Percentiles rank a stretch among this genome's conserved stretches.
phyloP scores from a whole-genome alignment of 2,329 filamentous ascomycete species.

The Orbilia javanica region DNA sequence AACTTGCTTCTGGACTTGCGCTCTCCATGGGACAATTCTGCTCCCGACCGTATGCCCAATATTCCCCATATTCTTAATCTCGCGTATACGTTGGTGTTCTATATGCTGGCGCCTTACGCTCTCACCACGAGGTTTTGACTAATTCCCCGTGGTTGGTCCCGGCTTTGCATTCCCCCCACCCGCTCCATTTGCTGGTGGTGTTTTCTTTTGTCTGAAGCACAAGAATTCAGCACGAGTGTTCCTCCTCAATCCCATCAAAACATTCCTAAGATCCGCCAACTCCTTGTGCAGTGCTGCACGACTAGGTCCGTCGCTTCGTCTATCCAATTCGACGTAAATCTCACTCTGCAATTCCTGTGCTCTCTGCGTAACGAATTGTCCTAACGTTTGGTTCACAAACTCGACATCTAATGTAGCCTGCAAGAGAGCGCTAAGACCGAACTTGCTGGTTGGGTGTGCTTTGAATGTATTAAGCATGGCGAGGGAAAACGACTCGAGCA shows the following conservation, averaged over 20 bases:
- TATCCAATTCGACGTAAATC: constrained; percentile 92
- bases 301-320: constrained; percentile 87
- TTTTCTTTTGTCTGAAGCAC: constrained; percentile 62
- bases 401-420: constrained; percentile 98
- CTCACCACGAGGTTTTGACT: constrained; percentile 21
- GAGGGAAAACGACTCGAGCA: constrained; percentile 83
- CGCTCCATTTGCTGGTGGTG: background rate
- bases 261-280: constrained; percentile 86
- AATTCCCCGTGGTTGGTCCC: constrained; percentile 23
- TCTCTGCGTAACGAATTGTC: constrained; percentile 86
- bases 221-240: constrained; percentile 83
- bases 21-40: background rate
- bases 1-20: background rate
- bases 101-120: constrained; percentile 2
- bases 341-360: constrained; percentile 85
- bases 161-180: background rate
- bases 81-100: background rate
- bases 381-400: constrained; percentile 93
- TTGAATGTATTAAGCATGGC: constrained; percentile 86
- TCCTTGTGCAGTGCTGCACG: constrained; percentile 84
- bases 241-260: constrained; percentile 86
- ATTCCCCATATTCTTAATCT: background rate
- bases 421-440: constrained; percentile 85
- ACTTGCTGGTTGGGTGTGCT: constrained; percentile 70
- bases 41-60: background rate